Evolutionary conservation across 2,329 filamentous ascomycete genomes (phyloP).

Genomic region (Falciphora oryzae): DNA sequence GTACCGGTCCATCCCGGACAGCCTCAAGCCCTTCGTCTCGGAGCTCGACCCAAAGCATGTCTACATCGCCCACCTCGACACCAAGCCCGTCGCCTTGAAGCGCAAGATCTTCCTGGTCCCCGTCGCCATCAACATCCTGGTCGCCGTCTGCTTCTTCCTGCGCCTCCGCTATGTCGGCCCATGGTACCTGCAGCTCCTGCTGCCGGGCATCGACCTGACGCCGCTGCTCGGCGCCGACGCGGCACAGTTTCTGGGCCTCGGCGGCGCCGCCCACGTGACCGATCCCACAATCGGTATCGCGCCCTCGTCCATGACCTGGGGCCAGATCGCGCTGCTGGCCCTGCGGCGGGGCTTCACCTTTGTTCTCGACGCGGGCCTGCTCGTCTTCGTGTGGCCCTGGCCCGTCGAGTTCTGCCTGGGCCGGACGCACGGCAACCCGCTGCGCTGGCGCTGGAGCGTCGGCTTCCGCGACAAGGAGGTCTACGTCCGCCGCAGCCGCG

Average conservation of each 20-base stretch:
- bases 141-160: slow-evolving; percentile 59
- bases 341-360: slow-evolving; percentile 58
- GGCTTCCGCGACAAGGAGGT: slow-evolving; percentile 79
- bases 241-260: neutral
- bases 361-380: slow-evolving; percentile 65
- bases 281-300: slow-evolving; percentile 58
- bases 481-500: slow-evolving; percentile 70
- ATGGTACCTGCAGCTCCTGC: slow-evolving; percentile 60
- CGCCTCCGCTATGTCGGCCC: slow-evolving; percentile 64
- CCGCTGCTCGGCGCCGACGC: neutral
- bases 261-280: slow-evolving; percentile 54
- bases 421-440: slow-evolving; percentile 51
- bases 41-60: slow-evolving; percentile 63
- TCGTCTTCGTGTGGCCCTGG: slow-evolving; percentile 66
- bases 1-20: slow-evolving; percentile 60
- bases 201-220: slow-evolving; percentile 24
- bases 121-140: slow-evolving; percentile 65
- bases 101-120: slow-evolving; percentile 78
- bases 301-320: slow-evolving; percentile 42
- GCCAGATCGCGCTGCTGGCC: slow-evolving; percentile 51
- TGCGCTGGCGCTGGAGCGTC: slow-evolving; percentile 65
- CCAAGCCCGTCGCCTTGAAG: slow-evolving; percentile 64
- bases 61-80: slow-evolving; percentile 82
- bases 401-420: slow-evolving; percentile 66
- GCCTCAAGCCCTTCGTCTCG: slow-evolving; percentile 60